These are phyloP conservation scores for Linnemannia elongata DNA, from an alignment of 192 early-diverging fungal species.

Conservation along the genomic window DNA sequence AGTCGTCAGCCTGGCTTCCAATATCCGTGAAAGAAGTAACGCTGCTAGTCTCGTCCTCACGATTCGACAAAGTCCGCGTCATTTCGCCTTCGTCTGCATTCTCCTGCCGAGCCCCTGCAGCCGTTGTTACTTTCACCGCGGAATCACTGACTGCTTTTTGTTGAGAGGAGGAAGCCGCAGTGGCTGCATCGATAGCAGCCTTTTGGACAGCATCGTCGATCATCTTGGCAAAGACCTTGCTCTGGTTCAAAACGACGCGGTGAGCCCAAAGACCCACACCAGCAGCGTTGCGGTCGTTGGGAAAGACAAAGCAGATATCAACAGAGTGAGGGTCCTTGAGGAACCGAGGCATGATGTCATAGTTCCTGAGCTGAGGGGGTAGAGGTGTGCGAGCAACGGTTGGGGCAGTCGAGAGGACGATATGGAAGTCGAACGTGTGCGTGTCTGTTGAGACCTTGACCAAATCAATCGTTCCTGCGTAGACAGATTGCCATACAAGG, in stretches of 20 bases:
- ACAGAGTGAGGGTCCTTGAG: neutral
- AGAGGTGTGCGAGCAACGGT: neutral
- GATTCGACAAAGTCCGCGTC: neutral
- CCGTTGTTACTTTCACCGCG: neutral
- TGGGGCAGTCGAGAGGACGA: neutral
- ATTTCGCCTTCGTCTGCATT: neutral
- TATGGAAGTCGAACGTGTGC: neutral
- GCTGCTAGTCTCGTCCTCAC: neutral
- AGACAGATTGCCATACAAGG: neutral
- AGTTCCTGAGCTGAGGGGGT: neutral
- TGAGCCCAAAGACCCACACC: neutral
- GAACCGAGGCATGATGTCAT: neutral
- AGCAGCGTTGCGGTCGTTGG: neutral
- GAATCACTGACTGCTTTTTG: neutral
- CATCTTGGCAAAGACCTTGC: neutral
- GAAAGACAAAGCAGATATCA: neutral
- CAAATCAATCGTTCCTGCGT: neutral
- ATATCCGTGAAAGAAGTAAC: neutral
- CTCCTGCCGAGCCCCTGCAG: neutral
- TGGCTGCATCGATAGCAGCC: neutral
- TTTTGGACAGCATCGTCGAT: neutral
- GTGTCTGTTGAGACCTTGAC: neutral
- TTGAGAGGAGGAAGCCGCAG: neutral
- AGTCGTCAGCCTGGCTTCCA: neutral
- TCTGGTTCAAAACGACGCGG: neutral